These are phyloP conservation scores for Fusarium temperatum DNA, from an alignment of 2,329 filamentous ascomycete species.

Conservation along the genomic window DNA sequence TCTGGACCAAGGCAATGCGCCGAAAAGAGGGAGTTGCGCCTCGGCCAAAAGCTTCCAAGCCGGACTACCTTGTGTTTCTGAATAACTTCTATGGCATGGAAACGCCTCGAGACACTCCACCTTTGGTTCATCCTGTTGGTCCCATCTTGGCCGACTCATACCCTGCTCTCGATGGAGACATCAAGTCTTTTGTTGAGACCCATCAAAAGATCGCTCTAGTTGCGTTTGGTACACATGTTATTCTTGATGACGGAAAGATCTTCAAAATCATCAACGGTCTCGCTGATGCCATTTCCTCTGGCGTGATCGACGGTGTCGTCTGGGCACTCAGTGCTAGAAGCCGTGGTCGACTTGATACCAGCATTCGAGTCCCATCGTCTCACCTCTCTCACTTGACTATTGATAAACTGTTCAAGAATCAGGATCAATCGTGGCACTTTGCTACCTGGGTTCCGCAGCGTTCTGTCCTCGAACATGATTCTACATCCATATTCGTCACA, in stretches of 20 bases:
- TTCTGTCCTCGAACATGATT: not conserved
- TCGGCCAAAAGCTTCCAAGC: not conserved
- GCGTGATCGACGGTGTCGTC: not conserved
- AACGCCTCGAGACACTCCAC: not conserved
- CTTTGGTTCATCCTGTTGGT: not conserved
- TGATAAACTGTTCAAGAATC: not conserved
- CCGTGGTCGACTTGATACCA: not conserved
- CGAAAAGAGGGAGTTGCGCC: not conserved
- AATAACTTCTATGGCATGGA: constrained; percentile 9
- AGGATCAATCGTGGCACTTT: not conserved
- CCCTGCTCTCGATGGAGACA: not conserved
- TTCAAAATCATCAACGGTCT: not conserved
- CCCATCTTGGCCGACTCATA: constrained; percentile 2
- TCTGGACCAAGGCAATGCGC: not conserved
- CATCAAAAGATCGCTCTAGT: not conserved
- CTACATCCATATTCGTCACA: not conserved
- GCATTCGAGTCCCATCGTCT: not conserved
- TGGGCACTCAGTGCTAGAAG: not conserved
- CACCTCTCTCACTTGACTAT: not conserved
- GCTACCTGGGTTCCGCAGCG: not conserved
- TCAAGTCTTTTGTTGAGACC: not conserved
- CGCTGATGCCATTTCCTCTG: not conserved
- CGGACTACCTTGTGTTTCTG: not conserved
- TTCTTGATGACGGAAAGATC: not conserved
- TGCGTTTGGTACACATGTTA: constrained; percentile 1